Evolutionary conservation across 1,284 basidiomycete species (phyloP).

Genomic region (Thecaphora frezii): DNA sequence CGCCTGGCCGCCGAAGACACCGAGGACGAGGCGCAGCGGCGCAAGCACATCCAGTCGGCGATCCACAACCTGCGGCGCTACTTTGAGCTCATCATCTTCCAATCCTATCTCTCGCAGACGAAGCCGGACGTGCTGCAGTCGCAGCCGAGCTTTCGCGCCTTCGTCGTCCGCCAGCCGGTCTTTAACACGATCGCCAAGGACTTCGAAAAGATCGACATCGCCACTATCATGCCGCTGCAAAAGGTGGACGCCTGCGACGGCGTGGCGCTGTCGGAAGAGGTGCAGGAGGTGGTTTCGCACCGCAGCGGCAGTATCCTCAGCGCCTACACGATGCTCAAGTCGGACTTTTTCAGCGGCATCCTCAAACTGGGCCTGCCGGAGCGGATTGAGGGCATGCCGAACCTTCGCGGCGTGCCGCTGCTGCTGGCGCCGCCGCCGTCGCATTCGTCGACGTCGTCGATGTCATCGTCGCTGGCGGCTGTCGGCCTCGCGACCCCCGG

Average conservation of each 20-base stretch:
- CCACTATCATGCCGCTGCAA: conserved; percentile 82
- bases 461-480: neutral
- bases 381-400: conserved; percentile 56
- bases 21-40: conserved; percentile 73
- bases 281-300: conserved; percentile 68
- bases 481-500: neutral
- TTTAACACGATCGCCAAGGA: conserved; percentile 96
- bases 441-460: neutral
- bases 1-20: conserved; percentile 73
- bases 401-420: conserved; percentile 50
- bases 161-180: conserved; percentile 64
- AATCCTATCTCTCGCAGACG: conserved; percentile 85
- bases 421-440: conserved; percentile 23
- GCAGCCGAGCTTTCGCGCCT: conserved; percentile 49
- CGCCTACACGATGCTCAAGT: conserved; percentile 91
- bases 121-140: conserved; percentile 66
- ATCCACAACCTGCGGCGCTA: conserved; percentile 63
- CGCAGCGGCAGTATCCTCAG: conserved; percentile 85
- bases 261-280: conserved; percentile 67
- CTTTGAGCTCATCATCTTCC: conserved; percentile 89
- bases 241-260: conserved; percentile 64
- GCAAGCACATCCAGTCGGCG: conserved; percentile 62
- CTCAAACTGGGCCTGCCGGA: conserved; percentile 47
- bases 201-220: conserved; percentile 74
- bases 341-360: conserved; percentile 77